A percentile compares a stretch with the other conserved stretches of the same genome.
Conservation (phyloP, 306 rosid genomes). For the Mucuna pruriens region DNA sequence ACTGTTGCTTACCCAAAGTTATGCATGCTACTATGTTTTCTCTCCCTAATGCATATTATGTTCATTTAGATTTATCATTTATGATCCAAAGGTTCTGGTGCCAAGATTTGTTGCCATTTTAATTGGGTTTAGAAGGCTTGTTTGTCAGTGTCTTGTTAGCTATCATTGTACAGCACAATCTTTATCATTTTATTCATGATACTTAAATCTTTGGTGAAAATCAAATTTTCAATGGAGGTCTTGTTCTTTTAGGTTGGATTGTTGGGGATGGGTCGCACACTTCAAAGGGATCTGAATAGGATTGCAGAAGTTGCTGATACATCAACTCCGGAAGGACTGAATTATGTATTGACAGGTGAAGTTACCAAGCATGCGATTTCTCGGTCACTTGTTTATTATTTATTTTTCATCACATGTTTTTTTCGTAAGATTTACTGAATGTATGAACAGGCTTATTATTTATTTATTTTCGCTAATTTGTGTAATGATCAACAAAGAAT, state of each 20-base stretch:
- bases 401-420: slow-evolving; percentile 1
- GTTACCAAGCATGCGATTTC: slow-evolving; percentile 31
- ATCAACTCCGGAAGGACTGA: slow-evolving; percentile 80
- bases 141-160: slow-evolving; percentile 20
- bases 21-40: not conserved
- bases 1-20: slow-evolving; percentile 9
- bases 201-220: slow-evolving; percentile 27
- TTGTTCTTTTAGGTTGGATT: slow-evolving; percentile 73
- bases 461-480: slow-evolving; percentile 32
- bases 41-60: not conserved
- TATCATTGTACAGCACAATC: not conserved
- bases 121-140: not conserved
- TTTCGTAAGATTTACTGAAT: not conserved
- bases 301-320: slow-evolving; percentile 94
- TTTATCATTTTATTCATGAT: not conserved
- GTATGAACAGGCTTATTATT: not conserved
- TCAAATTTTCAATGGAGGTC: slow-evolving; percentile 1
- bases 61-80: slow-evolving; percentile 14
- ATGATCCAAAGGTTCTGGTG: not conserved
- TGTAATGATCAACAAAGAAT: not conserved
- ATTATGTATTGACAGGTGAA: slow-evolving; percentile 87
- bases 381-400: slow-evolving; percentile 16
- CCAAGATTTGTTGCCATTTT: not conserved
- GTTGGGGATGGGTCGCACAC: slow-evolving; percentile 86
- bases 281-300: slow-evolving; percentile 89